phyloP scores from a whole-genome alignment of 352 stramenopile genomes.

The Phytopythium vexans region DNA sequence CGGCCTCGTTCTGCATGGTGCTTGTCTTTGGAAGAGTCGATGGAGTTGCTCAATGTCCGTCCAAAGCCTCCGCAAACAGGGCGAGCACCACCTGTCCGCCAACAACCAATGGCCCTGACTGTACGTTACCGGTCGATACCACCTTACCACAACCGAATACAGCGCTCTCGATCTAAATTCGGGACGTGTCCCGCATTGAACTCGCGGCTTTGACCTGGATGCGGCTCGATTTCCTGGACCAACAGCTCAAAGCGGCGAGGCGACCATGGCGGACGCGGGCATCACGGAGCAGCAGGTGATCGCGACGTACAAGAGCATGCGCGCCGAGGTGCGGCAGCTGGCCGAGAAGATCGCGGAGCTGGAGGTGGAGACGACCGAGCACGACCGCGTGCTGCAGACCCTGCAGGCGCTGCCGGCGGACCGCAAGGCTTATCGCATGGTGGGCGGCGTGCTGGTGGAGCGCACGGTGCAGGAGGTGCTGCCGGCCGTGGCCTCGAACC shows the following conservation, averaged over 20 bases:
- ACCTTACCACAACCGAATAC: not conserved
- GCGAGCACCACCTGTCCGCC: not conserved
- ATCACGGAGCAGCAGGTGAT: constrained; percentile 87
- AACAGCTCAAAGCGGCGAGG: not conserved
- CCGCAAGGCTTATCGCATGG: constrained; percentile 93
- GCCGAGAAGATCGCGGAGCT: constrained; percentile 84
- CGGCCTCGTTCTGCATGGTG: constrained; percentile 97
- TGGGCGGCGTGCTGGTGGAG: constrained; percentile 96
- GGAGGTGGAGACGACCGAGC: constrained; percentile 79
- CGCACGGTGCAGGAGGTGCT: constrained; percentile 95
- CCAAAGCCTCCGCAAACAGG: constrained; percentile 7
- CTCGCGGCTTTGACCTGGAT: not conserved
- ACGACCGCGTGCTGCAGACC: constrained; percentile 82
- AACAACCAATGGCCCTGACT: constrained; percentile 76
- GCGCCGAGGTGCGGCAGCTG: constrained; percentile 77
- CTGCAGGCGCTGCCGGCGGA: constrained; percentile 62
- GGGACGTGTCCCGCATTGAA: not conserved
- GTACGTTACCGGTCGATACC: constrained; percentile 75
- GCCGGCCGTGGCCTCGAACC: constrained; percentile 85
- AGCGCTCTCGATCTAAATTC: not conserved
- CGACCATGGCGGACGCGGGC: constrained; percentile 38
- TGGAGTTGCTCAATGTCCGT: constrained; percentile 56
- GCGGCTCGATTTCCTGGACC: not conserved
- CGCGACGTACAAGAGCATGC: constrained; percentile 85
- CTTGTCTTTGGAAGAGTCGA: constrained; percentile 39